These are phyloP conservation scores for Litchi chinensis DNA, from an alignment of 345 rosid genomes.

Conservation along the genomic window DNA sequence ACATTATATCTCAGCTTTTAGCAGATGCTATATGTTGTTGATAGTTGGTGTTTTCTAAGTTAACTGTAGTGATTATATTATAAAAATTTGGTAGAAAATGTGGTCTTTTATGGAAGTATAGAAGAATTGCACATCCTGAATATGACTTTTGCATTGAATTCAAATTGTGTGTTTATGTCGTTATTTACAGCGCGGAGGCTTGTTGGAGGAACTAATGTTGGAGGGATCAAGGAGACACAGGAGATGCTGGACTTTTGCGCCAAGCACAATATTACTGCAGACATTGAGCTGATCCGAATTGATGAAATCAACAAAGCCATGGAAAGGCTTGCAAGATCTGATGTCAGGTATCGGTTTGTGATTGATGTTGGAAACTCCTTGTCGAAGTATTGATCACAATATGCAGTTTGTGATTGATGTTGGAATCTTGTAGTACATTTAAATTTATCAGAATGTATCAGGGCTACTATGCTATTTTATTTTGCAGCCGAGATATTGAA, in stretches of 20 bases:
- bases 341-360: constrained; percentile 87
- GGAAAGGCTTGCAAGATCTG: constrained; percentile 91
- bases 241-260: constrained; percentile 95
- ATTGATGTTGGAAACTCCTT: constrained; percentile 78
- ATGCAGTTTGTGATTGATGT: not conserved
- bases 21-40: not conserved
- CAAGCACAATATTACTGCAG: constrained; percentile 69
- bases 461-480: no score
- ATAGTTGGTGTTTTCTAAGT: not conserved
- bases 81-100: not conserved
- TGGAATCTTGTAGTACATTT: no score
- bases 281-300: constrained; percentile 75
- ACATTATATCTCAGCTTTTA: not conserved
- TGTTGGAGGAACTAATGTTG: constrained; percentile 76
- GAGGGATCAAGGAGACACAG: constrained; percentile 83
- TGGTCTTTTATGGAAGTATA: not conserved
- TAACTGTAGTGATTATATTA: not conserved
- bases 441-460: no score
- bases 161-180: not conserved
- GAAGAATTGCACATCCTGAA: not conserved
- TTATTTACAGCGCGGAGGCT: constrained; percentile 62
- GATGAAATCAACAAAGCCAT: constrained; percentile 74
- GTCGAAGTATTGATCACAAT: constrained; percentile 19
- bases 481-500: no score
- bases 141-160: not conserved